A percentile compares a stretch with the other conserved stretches of the same genome.
Conservation (phyloP, 164 flowering plant species). For the Malania oleifera region DNA sequence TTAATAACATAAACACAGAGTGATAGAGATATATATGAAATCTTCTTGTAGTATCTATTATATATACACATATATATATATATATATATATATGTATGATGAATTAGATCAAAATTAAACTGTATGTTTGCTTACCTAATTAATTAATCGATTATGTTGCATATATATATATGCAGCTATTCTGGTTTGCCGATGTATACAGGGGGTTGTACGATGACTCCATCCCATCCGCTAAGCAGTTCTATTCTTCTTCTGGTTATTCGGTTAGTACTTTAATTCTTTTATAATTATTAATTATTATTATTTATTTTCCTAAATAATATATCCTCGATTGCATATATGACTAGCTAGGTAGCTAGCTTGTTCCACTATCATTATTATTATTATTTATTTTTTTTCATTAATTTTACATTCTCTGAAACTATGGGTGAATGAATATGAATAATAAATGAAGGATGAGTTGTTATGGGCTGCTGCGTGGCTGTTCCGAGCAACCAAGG, state of each 20-base stretch:
- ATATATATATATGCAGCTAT: conserved; percentile 44
- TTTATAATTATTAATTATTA: not conserved
- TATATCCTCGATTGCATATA: not conserved
- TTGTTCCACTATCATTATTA: too few relatives aligned
- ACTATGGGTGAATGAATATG: not conserved
- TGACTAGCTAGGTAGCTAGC: too few relatives aligned
- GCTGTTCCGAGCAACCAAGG: conserved; percentile 68
- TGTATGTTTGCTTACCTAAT: not conserved
- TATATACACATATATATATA: too few relatives aligned
- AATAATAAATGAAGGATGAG: conserved; percentile 55
- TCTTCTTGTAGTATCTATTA: too few relatives aligned
- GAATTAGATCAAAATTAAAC: not conserved
- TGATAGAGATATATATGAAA: too few relatives aligned
- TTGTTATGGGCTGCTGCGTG: conserved; percentile 88
- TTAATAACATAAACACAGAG: too few relatives aligned
- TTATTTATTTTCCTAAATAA: not conserved
- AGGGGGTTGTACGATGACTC: conserved; percentile 68
- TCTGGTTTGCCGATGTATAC: conserved; percentile 72
- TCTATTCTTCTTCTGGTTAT: conserved; percentile 73
- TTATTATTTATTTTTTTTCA: not conserved
- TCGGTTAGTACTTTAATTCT: conserved; percentile 30
- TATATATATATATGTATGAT: too few relatives aligned
- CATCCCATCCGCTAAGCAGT: conserved; percentile 40
- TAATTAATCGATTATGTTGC: not conserved
- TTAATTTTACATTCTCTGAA: too few relatives aligned